phyloP scores from a whole-genome alignment of 345 rosid genomes.

The Lagerstroemia speciosa region DNA sequence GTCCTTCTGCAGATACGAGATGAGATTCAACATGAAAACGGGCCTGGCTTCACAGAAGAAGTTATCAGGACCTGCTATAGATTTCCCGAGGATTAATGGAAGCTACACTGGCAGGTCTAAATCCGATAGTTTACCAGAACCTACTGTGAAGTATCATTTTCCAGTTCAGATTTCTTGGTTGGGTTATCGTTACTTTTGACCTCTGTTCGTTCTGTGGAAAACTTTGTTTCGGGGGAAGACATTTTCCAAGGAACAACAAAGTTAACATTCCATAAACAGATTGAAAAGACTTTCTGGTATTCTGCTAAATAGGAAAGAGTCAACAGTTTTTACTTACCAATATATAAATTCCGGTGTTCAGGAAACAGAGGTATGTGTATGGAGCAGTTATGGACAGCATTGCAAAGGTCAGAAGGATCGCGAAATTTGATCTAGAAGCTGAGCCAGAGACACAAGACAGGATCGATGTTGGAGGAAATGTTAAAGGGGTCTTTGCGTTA shows the following conservation, averaged over 20 bases:
- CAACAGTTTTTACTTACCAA: no score
- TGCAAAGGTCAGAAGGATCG: constrained; percentile 59
- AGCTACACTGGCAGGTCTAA: constrained; percentile 67
- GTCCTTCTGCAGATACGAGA: constrained; percentile 59
- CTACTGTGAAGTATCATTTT: no score
- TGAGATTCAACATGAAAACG: constrained; percentile 84
- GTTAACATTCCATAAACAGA: no score
- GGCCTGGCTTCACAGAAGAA: constrained; percentile 78
- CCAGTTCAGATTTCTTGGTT: no score
- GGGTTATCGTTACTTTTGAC: no score
- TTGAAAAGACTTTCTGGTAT: no score
- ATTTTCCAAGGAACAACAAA: no score
- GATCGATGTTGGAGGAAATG: constrained; percentile 85
- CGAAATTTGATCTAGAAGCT: constrained; percentile 76
- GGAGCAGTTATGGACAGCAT: constrained; percentile 74
- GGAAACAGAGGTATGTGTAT: constrained; percentile 90
- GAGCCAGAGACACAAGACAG: constrained; percentile 54
- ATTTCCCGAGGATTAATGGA: constrained; percentile 84
- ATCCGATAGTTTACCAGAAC: not conserved
- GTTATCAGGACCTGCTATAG: constrained; percentile 66
- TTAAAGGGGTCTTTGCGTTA: constrained; percentile 67
- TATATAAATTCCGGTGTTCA: constrained; percentile 48
- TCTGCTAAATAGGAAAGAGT: not conserved
- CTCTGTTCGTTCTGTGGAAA: no score
- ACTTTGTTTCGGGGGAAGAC: no score